A percentile compares a stretch with the other conserved stretches of the same genome.
These are phyloP conservation scores for Poa pratensis DNA, from an alignment of 176 grass and related monocot species.

Conservation along the genomic window DNA sequence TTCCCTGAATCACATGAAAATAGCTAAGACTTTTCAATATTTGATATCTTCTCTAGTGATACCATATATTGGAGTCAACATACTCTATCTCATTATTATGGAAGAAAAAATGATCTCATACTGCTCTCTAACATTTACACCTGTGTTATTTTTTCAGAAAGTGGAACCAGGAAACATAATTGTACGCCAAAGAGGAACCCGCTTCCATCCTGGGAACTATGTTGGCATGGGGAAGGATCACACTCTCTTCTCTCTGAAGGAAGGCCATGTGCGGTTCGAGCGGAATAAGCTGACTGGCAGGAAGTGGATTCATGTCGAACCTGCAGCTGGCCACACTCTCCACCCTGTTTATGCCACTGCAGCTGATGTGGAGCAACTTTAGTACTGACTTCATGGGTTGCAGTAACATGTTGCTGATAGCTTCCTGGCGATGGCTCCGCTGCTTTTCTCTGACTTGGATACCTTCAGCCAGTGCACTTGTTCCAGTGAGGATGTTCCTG, in stretches of 20 bases:
- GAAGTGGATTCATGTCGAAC: slow-evolving; percentile 90
- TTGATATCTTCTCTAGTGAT: too few relatives aligned
- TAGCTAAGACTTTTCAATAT: not conserved
- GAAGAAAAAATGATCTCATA: not conserved
- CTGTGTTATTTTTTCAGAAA: slow-evolving; percentile 39
- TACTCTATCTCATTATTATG: not conserved
- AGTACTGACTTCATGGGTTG: not conserved
- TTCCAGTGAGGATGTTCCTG: not conserved
- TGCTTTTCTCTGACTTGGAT: not conserved
- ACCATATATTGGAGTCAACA: too few relatives aligned
- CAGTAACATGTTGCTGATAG: not conserved
- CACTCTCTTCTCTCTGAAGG: too few relatives aligned
- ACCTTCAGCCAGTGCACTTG: not conserved
- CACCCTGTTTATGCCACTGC: slow-evolving; percentile 63
- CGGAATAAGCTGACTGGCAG: slow-evolving; percentile 70
- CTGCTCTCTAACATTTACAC: not conserved
- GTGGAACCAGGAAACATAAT: slow-evolving; percentile 83
- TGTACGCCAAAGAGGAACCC: slow-evolving; percentile 73
- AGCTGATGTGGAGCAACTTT: slow-evolving; percentile 35
- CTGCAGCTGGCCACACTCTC: slow-evolving; percentile 62
- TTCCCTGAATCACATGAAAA: not conserved
- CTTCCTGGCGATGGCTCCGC: not conserved
- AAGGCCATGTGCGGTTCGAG: too few relatives aligned
- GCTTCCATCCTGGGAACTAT: slow-evolving; percentile 83
- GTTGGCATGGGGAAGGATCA: too few relatives aligned